These are phyloP conservation scores for Tylopilus sp. DNA, from an alignment of 768 basidiomycete genomes.

Conservation along the genomic window DNA sequence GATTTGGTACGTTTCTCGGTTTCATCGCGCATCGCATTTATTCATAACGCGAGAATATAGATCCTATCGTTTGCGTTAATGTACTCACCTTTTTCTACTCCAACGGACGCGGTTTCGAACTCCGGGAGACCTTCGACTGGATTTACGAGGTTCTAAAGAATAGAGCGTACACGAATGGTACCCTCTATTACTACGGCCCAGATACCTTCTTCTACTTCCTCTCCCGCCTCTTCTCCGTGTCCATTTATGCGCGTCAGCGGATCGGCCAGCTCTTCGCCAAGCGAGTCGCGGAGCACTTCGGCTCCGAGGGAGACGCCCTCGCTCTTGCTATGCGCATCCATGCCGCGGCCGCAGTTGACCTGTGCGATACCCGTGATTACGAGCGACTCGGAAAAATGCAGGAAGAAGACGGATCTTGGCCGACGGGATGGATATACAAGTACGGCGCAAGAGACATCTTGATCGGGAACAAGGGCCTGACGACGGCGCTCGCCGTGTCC, in stretches of 20 bases:
- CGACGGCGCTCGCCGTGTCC: conserved; percentile 20
- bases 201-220: conserved; percentile 23
- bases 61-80: conserved; percentile 20
- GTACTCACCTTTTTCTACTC: conserved; percentile 20
- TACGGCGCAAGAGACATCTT: neutral
- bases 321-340: conserved; percentile 18
- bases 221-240: conserved; percentile 18
- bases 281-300: conserved; percentile 16
- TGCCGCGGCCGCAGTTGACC: conserved; percentile 6
- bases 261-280: conserved; percentile 13
- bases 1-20: conserved; percentile 15
- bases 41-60: neutral
- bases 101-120: conserved; percentile 17
- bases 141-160: conserved; percentile 20
- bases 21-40: neutral
- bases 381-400: conserved; percentile 18
- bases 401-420: conserved; percentile 21
- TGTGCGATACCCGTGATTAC: conserved; percentile 14
- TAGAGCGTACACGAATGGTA: conserved; percentile 18
- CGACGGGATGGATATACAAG: conserved; percentile 20
- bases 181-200: conserved; percentile 16
- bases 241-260: conserved; percentile 12
- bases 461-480: conserved; percentile 19
- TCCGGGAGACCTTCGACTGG: conserved; percentile 22
- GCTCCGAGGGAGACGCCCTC: conserved; percentile 17